Percentiles rank a stretch among this genome's conserved stretches.
Conservation (phyloP, 129 eudicot species). For the Artemisia argyi region DNA sequence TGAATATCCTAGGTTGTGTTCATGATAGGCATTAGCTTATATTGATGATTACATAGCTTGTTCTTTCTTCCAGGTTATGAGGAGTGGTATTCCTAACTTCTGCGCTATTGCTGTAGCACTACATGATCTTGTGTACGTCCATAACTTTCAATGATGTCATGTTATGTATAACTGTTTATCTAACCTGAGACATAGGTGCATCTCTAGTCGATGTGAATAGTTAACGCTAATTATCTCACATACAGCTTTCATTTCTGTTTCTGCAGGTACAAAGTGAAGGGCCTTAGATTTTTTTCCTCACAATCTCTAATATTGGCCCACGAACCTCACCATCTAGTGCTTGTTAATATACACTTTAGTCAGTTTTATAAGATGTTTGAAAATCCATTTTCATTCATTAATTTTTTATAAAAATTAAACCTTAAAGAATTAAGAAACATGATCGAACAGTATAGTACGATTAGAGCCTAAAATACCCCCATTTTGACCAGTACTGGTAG, state of each 20-base stretch:
- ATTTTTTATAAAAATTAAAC: too few species aligned
- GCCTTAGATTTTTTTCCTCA: constrained; percentile 84
- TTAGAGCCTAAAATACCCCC: too few species aligned
- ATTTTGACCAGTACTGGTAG: too few species aligned
- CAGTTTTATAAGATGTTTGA: too few species aligned
- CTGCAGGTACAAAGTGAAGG: constrained; percentile 84
- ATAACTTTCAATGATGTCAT: constrained; percentile 5
- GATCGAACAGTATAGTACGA: too few species aligned
- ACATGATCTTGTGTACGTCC: constrained; percentile 77
- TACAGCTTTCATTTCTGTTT: background rate
- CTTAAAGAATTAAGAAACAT: too few species aligned
- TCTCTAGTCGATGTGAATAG: background rate
- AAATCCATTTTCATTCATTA: too few species aligned
- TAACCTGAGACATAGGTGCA: background rate
- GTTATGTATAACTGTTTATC: background rate
- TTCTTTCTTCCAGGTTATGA: constrained; percentile 61
- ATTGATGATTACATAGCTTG: background rate
- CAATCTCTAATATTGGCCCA: too few species aligned
- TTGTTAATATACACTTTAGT: too few species aligned
- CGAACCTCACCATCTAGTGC: too few species aligned
- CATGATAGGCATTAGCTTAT: background rate
- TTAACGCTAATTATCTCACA: background rate
- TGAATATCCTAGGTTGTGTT: background rate
- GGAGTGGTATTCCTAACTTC: constrained; percentile 92
- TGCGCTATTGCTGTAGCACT: constrained; percentile 98